Evolutionary conservation across 345 rosid genomes (phyloP), one percentile per base, ranked within the genome.

Genomic region (Xanthoceras sorbifolium): DNA sequence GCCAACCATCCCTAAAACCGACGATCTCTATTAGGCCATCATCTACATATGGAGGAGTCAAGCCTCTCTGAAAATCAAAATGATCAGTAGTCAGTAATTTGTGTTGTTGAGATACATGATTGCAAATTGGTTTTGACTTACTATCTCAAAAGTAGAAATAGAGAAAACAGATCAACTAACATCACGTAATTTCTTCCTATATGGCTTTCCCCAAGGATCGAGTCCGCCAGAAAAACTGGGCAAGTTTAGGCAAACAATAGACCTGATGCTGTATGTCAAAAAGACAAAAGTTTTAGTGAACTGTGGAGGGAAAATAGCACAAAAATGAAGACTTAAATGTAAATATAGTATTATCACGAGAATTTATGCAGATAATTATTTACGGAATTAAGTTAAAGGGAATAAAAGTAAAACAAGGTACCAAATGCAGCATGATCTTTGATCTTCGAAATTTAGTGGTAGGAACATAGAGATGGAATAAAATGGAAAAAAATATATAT

Each of bases 151-250:
- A 68, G 60, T 67, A 75, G 57, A 54, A 18, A 60, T 26, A 66
- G 29, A 22, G 31, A 67, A 61, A 48, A 44, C 64, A 71, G 50
- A 61, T 62, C 7, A 38, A 83, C 93, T 69, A 25, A 87, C 96
- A 14, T 85, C 75, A 0, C 25, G 85, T 0, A 66, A 66, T 79
- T 88, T 91, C 87, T 85, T 86, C 64, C 78, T 77, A 26, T 52
- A 81, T 75, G 90, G 93, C 57, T 74, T 83, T 71, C 92, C 93
- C 96, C 96, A 91, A 64, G 92, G 93, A 79, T 89, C 83, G 60
- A 91, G 88, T 67, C 96, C 96, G 48, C 96, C 96, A 20, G 96
- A 88, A 76, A 91, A 91, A 76, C 95, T 91, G 50, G 93, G 95
- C 88, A 88, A 81, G 78, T 91, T 91, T 67, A 91, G 92, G 87